phyloP scores from a whole-genome alignment of 805 yeast species.

The Hagleromyces aurorensis region DNA sequence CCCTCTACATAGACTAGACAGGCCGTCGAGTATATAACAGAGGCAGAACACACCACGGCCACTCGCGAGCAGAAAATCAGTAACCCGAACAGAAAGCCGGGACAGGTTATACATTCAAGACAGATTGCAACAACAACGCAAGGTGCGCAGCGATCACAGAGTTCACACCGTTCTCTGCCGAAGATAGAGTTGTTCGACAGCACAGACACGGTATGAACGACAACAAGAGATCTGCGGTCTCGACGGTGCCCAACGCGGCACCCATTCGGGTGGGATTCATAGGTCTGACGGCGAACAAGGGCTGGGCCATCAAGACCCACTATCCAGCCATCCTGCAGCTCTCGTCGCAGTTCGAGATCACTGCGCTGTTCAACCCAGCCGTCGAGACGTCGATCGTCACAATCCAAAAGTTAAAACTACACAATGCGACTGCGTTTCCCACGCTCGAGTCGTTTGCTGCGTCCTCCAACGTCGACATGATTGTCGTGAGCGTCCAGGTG shows the following conservation, averaged over 20 bases:
- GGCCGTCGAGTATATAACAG: no score
- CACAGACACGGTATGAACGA: constrained; percentile 18
- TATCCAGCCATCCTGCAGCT: constrained; percentile 25
- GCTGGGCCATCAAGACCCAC: constrained; percentile 29
- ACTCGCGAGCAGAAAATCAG: no score
- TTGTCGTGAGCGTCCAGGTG: constrained; percentile 21
- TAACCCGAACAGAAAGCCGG: no score
- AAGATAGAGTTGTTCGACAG: no score
- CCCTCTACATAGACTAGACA: no score
- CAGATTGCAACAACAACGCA: no score
- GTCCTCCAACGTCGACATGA: constrained; percentile 20
- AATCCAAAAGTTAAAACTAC: constrained; percentile 18
- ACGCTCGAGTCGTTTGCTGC: constrained; percentile 21
- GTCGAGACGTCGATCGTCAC: constrained; percentile 18
- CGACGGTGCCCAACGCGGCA: constrained; percentile 25
- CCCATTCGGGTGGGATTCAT: constrained; percentile 26
- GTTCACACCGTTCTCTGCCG: no score
- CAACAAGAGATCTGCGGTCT: constrained; percentile 25
- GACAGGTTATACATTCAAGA: no score
- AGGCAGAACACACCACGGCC: no score
- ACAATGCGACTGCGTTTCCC: constrained; percentile 22
- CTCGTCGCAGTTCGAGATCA: constrained; percentile 25
- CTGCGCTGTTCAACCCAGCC: constrained; percentile 21
- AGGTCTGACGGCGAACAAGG: constrained; percentile 20
- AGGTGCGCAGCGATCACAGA: no score